Percentiles rank a stretch among this genome's conserved stretches.
These are phyloP conservation scores for Syzygium malaccense DNA, from an alignment of 441 rosid genomes.

Conservation along the genomic window DNA sequence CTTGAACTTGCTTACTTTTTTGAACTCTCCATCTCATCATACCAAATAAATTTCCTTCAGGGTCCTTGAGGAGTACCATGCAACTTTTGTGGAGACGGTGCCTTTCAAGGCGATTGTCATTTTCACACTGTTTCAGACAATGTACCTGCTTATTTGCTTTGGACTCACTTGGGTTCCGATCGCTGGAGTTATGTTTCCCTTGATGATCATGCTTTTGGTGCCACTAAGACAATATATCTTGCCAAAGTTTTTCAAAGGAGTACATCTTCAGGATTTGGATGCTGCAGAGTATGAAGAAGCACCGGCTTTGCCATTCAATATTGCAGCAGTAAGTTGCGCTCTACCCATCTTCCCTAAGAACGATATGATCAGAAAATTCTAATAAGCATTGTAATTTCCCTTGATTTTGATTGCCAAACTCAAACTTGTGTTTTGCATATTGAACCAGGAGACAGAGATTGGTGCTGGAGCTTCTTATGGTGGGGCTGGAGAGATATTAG, in stretches of 20 bases:
- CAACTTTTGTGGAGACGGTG: conserved; percentile 85
- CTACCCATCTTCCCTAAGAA: neutral
- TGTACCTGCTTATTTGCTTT: conserved; percentile 64
- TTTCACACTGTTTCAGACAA: conserved; percentile 69
- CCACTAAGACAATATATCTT: conserved; percentile 79
- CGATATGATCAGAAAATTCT: neutral
- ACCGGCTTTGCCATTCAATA: conserved; percentile 70
- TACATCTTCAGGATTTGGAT: conserved; percentile 81
- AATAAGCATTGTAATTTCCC: neutral
- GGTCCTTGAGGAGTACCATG: conserved; percentile 87
- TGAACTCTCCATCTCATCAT: neutral
- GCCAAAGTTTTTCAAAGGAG: conserved; percentile 80
- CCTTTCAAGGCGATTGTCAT: conserved; percentile 75
- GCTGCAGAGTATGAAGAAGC: conserved; percentile 94
- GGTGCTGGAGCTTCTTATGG: conserved; percentile 58
- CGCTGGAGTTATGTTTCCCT: conserved; percentile 86
- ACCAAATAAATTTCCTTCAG: conserved; percentile 24
- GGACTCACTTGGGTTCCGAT: conserved; percentile 94
- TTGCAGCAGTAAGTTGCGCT: conserved; percentile 46
- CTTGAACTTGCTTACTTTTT: neutral
- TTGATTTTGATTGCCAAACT: neutral
- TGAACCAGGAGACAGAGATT: conserved; percentile 53
- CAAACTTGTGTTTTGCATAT: neutral
- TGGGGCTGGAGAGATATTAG: conserved; percentile 72
- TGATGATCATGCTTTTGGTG: conserved; percentile 88